Conservation (phyloP, 768 basidiomycete genomes). For the Mycena sanguinolenta region DNA sequence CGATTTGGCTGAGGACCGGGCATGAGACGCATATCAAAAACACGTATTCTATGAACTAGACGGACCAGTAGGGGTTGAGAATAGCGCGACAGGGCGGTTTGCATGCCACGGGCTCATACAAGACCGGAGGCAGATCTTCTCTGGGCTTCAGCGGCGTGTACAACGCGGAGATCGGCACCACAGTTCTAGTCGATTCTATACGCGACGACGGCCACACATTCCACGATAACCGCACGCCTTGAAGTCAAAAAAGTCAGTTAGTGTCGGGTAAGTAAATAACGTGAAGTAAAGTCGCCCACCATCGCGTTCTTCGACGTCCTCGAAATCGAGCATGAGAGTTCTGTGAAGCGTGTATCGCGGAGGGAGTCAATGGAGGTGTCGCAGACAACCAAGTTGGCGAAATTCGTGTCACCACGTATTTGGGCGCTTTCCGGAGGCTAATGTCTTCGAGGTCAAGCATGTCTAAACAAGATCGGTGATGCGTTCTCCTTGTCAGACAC, state of each 20-base stretch:
- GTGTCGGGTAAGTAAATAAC: neutral
- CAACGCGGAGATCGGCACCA: slow-evolving; percentile 97
- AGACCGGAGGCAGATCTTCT: slow-evolving; percentile 93
- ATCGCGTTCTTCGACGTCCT: slow-evolving; percentile 97
- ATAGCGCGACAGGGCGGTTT: slow-evolving; percentile 98
- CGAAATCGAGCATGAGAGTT: slow-evolving; percentile 82
- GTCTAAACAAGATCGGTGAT: neutral
- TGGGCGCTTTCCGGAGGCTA: neutral
- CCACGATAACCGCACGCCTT: slow-evolving; percentile 96
- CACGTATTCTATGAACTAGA: slow-evolving; percentile 29
- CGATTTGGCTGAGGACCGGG: slow-evolving; percentile 83
- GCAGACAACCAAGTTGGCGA: slow-evolving; percentile 48
- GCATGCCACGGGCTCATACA: slow-evolving; percentile 99
- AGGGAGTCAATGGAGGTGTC: slow-evolving; percentile 50
- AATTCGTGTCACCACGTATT: slow-evolving; percentile 33
- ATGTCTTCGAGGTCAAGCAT: neutral
- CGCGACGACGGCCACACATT: slow-evolving; percentile 99
- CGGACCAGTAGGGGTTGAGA: slow-evolving; percentile 96
- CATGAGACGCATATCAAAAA: slow-evolving; percentile 8
- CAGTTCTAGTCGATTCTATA: slow-evolving; percentile 97
- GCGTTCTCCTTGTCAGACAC: too few species aligned
- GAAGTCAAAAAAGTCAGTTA: slow-evolving; percentile 6
- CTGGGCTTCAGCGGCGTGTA: slow-evolving; percentile 96
- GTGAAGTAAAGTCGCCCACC: slow-evolving; percentile 63
- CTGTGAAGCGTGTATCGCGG: slow-evolving; percentile 43